These are phyloP conservation scores for Metschnikowia cubensis DNA, from an alignment of 805 yeast species.

Conservation along the genomic window DNA sequence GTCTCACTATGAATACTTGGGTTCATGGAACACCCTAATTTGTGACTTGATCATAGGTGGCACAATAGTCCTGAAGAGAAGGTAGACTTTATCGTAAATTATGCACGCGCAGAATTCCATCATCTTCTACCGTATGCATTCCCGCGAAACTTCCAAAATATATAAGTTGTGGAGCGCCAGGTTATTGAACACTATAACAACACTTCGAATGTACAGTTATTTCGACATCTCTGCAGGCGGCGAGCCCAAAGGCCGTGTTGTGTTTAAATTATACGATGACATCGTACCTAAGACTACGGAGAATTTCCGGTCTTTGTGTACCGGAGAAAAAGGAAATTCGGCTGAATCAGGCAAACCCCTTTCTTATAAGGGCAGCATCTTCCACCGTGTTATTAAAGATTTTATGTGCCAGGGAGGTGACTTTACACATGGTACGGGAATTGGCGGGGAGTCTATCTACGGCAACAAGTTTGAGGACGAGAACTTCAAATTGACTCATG, in stretches of 20 bases:
- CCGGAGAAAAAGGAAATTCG: conserved; percentile 73
- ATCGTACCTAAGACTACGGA: conserved; percentile 86
- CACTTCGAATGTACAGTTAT: conserved; percentile 42
- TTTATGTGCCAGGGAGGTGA: conserved; percentile 97
- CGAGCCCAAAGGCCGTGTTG: conserved; percentile 66
- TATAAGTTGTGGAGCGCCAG: neutral
- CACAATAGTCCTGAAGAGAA: neutral
- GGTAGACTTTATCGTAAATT: neutral
- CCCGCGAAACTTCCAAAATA: conserved; percentile 4
- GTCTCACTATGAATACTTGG: too few species aligned
- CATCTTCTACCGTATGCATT: neutral
- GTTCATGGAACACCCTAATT: too few species aligned
- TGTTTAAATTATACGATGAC: conserved; percentile 67
- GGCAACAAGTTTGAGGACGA: conserved; percentile 88
- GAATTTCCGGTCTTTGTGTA: conserved; percentile 82
- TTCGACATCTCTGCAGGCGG: conserved; percentile 79
- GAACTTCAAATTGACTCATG: conserved; percentile 71
- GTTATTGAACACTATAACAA: neutral
- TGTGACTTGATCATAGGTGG: too few species aligned
- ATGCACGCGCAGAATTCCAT: conserved; percentile 5
- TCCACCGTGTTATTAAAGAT: conserved; percentile 85
- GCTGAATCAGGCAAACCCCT: conserved; percentile 62
- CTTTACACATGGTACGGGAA: conserved; percentile 68
- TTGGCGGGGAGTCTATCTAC: conserved; percentile 88
- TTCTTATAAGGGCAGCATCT: conserved; percentile 76